Percentiles rank a stretch among this genome's conserved stretches.
Evolutionary conservation across 1,139 yeast species (phyloP).

Genomic region (Yamadazyma diospyri): DNA sequence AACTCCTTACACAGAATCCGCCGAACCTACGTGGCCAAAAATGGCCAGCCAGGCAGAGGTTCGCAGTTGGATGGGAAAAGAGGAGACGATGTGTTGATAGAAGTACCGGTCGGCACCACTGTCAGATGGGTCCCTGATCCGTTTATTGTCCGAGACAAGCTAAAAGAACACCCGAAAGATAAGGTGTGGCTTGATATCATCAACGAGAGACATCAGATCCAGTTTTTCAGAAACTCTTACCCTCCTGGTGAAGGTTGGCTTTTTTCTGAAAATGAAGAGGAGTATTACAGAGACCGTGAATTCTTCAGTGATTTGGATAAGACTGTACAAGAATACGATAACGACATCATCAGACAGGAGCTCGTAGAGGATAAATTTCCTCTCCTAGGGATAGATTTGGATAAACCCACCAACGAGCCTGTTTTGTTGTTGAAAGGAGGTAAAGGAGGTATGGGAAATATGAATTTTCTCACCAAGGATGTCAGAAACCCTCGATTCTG

Average conservation of each 20-base stretch:
- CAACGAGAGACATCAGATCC: slow-evolving; percentile 35
- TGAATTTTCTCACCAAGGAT: slow-evolving; percentile 83
- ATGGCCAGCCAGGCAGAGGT: slow-evolving; percentile 69
- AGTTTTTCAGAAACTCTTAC: slow-evolving; percentile 57
- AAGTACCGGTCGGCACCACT: slow-evolving; percentile 90
- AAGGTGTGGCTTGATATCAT: slow-evolving; percentile 23
- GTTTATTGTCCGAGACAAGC: slow-evolving; percentile 34
- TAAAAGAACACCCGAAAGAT: slow-evolving; percentile 24
- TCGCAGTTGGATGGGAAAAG: slow-evolving; percentile 79
- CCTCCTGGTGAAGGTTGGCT: slow-evolving; percentile 82
- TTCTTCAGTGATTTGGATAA: slow-evolving; percentile 64
- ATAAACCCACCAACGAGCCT: slow-evolving; percentile 62
- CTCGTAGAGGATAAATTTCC: slow-evolving; percentile 68
- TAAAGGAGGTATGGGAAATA: slow-evolving; percentile 90
- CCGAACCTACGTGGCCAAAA: slow-evolving; percentile 64
- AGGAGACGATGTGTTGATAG: slow-evolving; percentile 75
- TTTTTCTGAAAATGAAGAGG: slow-evolving; percentile 71
- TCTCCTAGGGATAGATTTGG: slow-evolving; percentile 70
- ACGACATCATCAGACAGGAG: slow-evolving; percentile 59
- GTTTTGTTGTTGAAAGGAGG: slow-evolving; percentile 79
- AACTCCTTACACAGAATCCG: slow-evolving; percentile 69
- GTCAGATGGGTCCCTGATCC: slow-evolving; percentile 87
- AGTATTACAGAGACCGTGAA: slow-evolving; percentile 59
- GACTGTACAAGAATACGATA: slow-evolving; percentile 63
- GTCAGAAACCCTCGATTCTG: slow-evolving; percentile 89